These are phyloP conservation scores for Panus rudis DNA, from an alignment of 768 basidiomycete species.

Conservation along the genomic window DNA sequence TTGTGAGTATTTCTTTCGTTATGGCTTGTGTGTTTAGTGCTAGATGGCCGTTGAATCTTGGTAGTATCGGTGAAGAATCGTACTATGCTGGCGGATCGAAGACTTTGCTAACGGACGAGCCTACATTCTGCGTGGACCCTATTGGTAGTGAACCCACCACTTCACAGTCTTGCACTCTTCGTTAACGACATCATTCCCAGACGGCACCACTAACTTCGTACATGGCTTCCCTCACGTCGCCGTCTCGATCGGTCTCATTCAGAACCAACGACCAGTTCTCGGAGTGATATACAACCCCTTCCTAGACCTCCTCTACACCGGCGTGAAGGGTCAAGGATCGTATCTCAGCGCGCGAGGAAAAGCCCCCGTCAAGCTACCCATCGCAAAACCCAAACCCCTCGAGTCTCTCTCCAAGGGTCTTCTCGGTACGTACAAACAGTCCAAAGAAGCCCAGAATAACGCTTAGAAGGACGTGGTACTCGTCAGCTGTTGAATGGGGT, in stretches of 20 bases:
- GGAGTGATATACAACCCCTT: constrained; percentile 95
- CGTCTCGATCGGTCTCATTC: constrained; percentile 87
- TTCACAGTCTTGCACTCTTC: too few species aligned
- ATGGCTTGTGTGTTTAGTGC: background rate
- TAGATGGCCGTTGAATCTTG: background rate
- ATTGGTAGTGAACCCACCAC: constrained; percentile 60
- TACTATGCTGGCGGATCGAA: constrained; percentile 64
- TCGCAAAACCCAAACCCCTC: constrained; percentile 67
- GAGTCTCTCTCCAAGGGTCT: constrained; percentile 68
- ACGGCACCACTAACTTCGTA: constrained; percentile 88
- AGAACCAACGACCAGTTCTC: constrained; percentile 72
- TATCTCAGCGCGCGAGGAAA: constrained; percentile 41
- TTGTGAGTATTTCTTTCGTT: constrained; percentile 53
- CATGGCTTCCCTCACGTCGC: constrained; percentile 84
- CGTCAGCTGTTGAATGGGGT: constrained; percentile 81
- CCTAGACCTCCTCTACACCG: constrained; percentile 81
- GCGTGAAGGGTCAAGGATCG: constrained; percentile 72
- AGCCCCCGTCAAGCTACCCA: constrained; percentile 59
- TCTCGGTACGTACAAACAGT: constrained; percentile 33
- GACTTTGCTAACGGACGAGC: constrained; percentile 70
- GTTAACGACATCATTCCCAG: constrained; percentile 28
- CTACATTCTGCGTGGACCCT: constrained; percentile 95
- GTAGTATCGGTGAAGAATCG: constrained; percentile 91
- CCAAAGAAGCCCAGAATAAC: background rate
- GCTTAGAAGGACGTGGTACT: background rate